Percentiles rank a stretch among this genome's conserved stretches.
phyloP scores from a whole-genome alignment of 257 asterid genomes.

The Avicennia marina region DNA sequence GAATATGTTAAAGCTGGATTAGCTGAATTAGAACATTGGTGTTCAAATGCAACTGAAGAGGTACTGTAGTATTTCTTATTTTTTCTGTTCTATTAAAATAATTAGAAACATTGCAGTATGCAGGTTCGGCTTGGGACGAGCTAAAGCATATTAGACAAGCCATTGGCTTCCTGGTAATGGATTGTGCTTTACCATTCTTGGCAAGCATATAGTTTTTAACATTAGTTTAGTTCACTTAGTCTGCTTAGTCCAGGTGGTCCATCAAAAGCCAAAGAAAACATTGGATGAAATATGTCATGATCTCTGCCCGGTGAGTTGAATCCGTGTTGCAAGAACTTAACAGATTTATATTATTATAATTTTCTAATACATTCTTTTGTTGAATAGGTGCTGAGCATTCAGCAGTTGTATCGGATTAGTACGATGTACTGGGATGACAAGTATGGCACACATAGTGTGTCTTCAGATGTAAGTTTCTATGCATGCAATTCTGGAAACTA shows the following conservation, averaged over 20 bases:
- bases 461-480: conserved; percentile 75
- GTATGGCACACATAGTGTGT: conserved; percentile 94
- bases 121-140: conserved; percentile 97
- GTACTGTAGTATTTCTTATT: conserved; percentile 28
- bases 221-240: background rate
- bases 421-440: conserved; percentile 99
- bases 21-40: conserved; percentile 92
- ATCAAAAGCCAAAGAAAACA: conserved; percentile 92
- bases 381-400: conserved; percentile 85
- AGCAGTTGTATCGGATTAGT: conserved; percentile 90
- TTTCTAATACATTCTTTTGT: conserved; percentile 18
- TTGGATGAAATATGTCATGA: conserved; percentile 81
- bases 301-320: conserved; percentile 78
- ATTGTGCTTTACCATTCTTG: conserved; percentile 7
- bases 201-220: background rate
- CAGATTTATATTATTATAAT: too few species aligned
- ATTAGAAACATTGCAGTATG: conserved; percentile 61
- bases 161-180: conserved; percentile 82
- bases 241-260: conserved; percentile 59
- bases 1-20: conserved; percentile 96
- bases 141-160: conserved; percentile 98
- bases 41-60: conserved; percentile 79
- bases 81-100: conserved; percentile 12
- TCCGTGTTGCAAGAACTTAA: background rate
- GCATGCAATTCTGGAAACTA: conserved; percentile 31